These are phyloP conservation scores for Blastobotrys chiropterorum DNA, from an alignment of 805 yeast species.

Conservation along the genomic window DNA sequence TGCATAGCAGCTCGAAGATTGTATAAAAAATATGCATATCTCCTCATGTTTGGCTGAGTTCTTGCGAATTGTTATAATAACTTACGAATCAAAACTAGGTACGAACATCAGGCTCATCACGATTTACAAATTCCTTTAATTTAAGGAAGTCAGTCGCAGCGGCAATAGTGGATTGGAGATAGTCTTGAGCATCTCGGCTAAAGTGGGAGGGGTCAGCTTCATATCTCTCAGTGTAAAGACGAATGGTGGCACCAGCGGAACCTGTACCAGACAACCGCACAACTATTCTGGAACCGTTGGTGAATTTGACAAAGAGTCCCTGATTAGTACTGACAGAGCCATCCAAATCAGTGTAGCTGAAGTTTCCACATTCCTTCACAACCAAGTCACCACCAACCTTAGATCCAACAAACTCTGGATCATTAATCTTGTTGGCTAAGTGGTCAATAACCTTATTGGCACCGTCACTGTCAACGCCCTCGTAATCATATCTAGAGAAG, in stretches of 20 bases:
- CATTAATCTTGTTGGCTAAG: constrained; percentile 38
- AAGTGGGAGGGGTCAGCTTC: constrained; percentile 51
- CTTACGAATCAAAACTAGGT: constrained; percentile 40
- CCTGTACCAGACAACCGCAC: constrained; percentile 96
- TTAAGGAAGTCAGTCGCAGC: constrained; percentile 62
- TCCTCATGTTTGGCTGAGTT: no score
- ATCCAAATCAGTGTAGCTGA: constrained; percentile 88
- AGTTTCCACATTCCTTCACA: constrained; percentile 77
- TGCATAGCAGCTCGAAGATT: no score
- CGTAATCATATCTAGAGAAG: constrained; percentile 93
- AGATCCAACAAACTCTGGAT: constrained; percentile 44
- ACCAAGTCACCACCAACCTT: constrained; percentile 44
- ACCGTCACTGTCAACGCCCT: constrained; percentile 68
- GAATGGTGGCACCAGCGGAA: constrained; percentile 93
- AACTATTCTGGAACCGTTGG: constrained; percentile 77
- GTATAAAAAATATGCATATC: no score
- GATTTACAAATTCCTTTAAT: constrained; percentile 68
- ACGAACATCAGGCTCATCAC: constrained; percentile 81
- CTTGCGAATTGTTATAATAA: no score
- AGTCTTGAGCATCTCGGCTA: constrained; percentile 55
- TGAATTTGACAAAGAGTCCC: constrained; percentile 79
- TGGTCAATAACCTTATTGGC: constrained; percentile 62
- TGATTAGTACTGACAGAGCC: constrained; percentile 85
- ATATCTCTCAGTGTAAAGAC: constrained; percentile 85
- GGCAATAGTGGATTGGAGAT: constrained; percentile 54